phyloP scores from a whole-genome alignment of 129 eudicot species.

The Centaurea solstitialis region DNA sequence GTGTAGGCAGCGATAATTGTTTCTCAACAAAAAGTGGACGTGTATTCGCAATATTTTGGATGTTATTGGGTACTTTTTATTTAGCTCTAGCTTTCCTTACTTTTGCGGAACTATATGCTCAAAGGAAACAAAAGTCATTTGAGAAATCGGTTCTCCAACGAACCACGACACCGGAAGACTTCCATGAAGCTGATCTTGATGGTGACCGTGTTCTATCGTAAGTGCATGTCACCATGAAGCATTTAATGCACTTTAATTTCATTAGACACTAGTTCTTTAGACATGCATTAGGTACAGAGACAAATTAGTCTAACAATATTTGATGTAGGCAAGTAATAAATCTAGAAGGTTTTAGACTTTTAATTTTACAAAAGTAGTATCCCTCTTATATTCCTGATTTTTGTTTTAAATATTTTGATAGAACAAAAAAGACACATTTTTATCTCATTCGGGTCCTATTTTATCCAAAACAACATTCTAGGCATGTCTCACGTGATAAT shows the following conservation, averaged over 20 bases:
- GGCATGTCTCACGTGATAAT: neutral
- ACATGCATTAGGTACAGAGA: neutral
- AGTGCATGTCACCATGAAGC: conserved; percentile 29
- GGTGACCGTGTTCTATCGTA: conserved; percentile 75
- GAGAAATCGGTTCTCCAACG: conserved; percentile 67
- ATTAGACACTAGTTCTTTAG: neutral
- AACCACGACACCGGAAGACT: conserved; percentile 68
- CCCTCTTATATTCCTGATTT: neutral
- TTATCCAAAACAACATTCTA: neutral
- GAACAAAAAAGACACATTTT: neutral
- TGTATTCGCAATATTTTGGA: conserved; percentile 86
- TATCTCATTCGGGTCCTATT: neutral
- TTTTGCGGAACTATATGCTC: conserved; percentile 74
- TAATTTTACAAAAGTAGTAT: neutral
- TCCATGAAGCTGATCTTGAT: conserved; percentile 89
- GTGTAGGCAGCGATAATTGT: conserved; percentile 87
- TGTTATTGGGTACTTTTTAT: conserved; percentile 72
- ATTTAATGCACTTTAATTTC: neutral
- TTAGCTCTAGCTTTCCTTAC: conserved; percentile 81
- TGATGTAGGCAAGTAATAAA: too few species aligned
- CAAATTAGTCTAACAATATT: too few species aligned
- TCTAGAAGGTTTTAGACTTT: neutral
- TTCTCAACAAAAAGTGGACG: conserved; percentile 88
- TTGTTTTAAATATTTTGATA: neutral
- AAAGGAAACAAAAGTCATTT: conserved; percentile 54